phyloP scores from a whole-genome alignment of 2,329 filamentous ascomycete genomes.

The Fusarium luffae region DNA sequence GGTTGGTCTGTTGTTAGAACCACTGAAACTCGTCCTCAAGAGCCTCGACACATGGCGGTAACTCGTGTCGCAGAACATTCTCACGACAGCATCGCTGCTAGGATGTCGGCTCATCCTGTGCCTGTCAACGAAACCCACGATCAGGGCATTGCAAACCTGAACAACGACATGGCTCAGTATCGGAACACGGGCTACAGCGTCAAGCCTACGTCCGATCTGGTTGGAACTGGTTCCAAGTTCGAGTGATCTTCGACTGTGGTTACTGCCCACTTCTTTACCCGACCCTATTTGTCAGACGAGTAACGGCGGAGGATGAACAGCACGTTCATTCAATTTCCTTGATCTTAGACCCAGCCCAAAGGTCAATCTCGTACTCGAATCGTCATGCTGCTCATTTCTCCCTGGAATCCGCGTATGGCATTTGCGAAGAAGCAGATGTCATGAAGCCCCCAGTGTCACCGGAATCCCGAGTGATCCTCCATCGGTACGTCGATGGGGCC shows the following conservation, averaged over 20 bases:
- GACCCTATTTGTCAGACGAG: not conserved
- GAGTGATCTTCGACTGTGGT: not conserved
- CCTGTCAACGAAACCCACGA: not conserved
- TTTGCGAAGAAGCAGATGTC: not conserved
- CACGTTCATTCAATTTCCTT: not conserved
- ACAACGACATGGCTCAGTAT: slow-evolving; percentile 5
- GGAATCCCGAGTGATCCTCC: not conserved
- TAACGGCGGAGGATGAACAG: not conserved
- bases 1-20: slow-evolving; percentile 1
- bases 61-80: not conserved
- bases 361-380: not conserved
- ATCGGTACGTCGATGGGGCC: not conserved
- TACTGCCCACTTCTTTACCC: not conserved
- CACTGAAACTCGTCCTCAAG: slow-evolving; percentile 1
- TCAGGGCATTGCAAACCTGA: slow-evolving; percentile 7
- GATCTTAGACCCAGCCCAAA: not conserved
- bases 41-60: not conserved
- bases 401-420: not conserved
- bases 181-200: not conserved
- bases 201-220: not conserved
- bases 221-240: slow-evolving; percentile 12
- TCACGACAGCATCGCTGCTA: slow-evolving; percentile 9
- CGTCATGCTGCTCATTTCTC: not conserved
- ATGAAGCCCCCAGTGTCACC: not conserved
- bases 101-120: not conserved